Conservation (phyloP, 192 early-diverging fungal species). For the Entomortierella beljakovae region DNA sequence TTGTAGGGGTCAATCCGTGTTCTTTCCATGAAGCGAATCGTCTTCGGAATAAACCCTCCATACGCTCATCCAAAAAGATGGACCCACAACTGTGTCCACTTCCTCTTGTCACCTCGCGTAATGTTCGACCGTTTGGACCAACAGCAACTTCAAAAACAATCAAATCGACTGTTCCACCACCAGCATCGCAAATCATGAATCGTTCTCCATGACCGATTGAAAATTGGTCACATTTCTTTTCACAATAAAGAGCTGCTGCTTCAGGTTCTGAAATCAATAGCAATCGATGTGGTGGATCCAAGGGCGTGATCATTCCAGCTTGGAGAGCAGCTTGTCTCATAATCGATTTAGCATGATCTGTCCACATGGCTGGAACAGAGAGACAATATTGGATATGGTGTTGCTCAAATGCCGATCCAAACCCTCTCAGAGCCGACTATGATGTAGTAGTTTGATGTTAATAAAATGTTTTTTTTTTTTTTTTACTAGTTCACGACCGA, state of each 20-base stretch:
- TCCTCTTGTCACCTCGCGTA: slow-evolving; percentile 60
- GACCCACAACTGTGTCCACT: slow-evolving; percentile 62
- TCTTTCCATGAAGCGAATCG: slow-evolving; percentile 54
- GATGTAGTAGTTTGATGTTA: background rate
- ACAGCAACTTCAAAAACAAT: slow-evolving; percentile 62
- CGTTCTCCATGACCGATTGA: slow-evolving; percentile 37
- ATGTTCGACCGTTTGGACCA: slow-evolving; percentile 47
- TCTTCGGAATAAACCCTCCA: slow-evolving; percentile 50
- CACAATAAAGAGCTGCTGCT: slow-evolving; percentile 43
- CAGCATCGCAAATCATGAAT: slow-evolving; percentile 59
- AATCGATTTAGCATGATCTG: slow-evolving; percentile 59
- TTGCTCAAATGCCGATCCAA: slow-evolving; percentile 62
- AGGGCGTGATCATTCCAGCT: slow-evolving; percentile 55
- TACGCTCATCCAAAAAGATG: slow-evolving; percentile 58
- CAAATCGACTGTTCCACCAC: slow-evolving; percentile 58
- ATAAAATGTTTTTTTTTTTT: too few species aligned
- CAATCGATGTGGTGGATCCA: slow-evolving; percentile 59
- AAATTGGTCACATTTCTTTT: slow-evolving; percentile 53
- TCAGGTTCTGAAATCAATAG: slow-evolving; percentile 54
- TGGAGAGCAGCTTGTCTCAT: slow-evolving; percentile 63
- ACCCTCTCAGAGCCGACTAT: slow-evolving; percentile 50
- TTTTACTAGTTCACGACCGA: too few species aligned
- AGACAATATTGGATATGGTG: slow-evolving; percentile 62
- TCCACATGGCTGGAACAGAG: slow-evolving; percentile 68
- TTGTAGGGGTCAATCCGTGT: slow-evolving; percentile 21